phyloP scores from a whole-genome alignment of 1,284 basidiomycete genomes.

The Tetrapyrgos nigripes region DNA sequence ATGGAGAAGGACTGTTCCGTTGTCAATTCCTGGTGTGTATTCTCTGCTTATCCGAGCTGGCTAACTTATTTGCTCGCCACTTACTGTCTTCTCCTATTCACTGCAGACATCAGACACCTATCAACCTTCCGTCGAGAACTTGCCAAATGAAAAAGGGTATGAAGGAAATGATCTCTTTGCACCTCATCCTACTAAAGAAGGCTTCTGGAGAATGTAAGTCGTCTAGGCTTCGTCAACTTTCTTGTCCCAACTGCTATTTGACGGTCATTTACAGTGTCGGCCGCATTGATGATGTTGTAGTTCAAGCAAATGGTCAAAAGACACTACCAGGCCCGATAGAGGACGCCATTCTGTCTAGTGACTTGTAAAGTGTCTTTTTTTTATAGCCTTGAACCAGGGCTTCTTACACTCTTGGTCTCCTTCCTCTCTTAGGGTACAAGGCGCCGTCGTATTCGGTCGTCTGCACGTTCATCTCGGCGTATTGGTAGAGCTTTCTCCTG shows the following conservation, averaged over 20 bases:
- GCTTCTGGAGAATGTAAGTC: slow-evolving; percentile 41
- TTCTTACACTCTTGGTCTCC: not conserved
- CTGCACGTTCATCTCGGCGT: slow-evolving; percentile 14
- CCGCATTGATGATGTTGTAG: slow-evolving; percentile 44
- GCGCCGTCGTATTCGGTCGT: slow-evolving; percentile 14
- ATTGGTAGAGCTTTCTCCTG: slow-evolving; percentile 12
- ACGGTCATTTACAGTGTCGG: slow-evolving; percentile 35
- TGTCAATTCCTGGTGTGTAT: slow-evolving; percentile 33
- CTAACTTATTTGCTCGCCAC: not conserved
- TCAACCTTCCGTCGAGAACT: slow-evolving; percentile 34
- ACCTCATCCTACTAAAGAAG: slow-evolving; percentile 36
- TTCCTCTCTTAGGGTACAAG: slow-evolving; percentile 1
- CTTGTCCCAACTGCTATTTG: not conserved
- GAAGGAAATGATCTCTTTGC: slow-evolving; percentile 38
- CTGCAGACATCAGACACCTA: slow-evolving; percentile 33
- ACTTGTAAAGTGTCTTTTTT: slow-evolving; percentile 30
- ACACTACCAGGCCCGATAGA: slow-evolving; percentile 47
- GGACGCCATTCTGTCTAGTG: slow-evolving; percentile 36
- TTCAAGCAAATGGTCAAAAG: slow-evolving; percentile 47
- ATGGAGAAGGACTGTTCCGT: slow-evolving; percentile 38
- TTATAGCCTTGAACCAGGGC: not conserved
- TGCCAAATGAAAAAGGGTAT: slow-evolving; percentile 39
- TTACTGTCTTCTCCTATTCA: not conserved
- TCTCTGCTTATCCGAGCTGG: not conserved
- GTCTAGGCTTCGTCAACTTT: not conserved